Conservation (phyloP, 129 eudicot species). For the Artemisia argyi region DNA sequence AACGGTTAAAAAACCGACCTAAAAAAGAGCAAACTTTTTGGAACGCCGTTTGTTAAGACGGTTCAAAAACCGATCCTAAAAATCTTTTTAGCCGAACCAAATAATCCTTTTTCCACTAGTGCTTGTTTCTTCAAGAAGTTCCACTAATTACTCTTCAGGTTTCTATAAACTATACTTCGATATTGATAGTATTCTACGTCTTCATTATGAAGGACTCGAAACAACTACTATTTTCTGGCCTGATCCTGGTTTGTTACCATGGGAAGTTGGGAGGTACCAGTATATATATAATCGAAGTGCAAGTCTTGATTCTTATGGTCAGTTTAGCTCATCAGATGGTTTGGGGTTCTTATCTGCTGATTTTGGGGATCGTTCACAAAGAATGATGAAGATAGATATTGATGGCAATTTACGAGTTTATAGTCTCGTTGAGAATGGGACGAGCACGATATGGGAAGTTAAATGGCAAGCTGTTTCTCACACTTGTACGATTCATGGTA, state of each 20-base stretch:
- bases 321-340: conserved; percentile 36
- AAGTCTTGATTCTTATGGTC: conserved; percentile 30
- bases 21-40: too few species aligned
- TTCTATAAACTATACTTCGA: conserved; percentile 42
- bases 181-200: conserved; percentile 43
- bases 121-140: conserved; percentile 48
- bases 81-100: too few species aligned
- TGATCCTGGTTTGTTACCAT: conserved; percentile 11
- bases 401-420: conserved; percentile 50
- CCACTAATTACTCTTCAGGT: conserved; percentile 38
- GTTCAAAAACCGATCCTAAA: too few species aligned
- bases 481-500: conserved; percentile 38
- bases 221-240: conserved; percentile 22
- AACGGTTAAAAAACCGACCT: too few species aligned
- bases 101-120: too few species aligned
- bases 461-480: conserved; percentile 43
- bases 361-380: conserved; percentile 25
- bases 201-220: conserved; percentile 32
- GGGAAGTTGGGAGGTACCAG: conserved; percentile 23
- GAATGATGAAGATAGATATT: conserved; percentile 38
- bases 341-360: conserved; percentile 25
- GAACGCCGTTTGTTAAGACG: too few species aligned
- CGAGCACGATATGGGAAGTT: conserved; percentile 24
- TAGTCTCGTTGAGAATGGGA: conserved; percentile 26
- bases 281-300: conserved; percentile 27